phyloP scores from a whole-genome alignment of 1,284 basidiomycete genomes.

The Marasmius sp. region DNA sequence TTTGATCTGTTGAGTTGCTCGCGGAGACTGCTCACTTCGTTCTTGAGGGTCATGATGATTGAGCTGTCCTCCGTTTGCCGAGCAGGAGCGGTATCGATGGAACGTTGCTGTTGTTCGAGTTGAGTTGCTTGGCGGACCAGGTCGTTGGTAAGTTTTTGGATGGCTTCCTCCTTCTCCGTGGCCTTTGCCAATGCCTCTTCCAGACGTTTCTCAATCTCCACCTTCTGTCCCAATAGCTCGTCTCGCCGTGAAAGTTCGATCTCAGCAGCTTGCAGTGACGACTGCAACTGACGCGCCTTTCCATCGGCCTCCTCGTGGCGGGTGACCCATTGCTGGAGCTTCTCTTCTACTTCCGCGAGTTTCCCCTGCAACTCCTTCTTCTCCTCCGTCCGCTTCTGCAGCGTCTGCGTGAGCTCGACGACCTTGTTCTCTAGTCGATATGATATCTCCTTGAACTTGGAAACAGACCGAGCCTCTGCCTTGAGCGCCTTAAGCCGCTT shows the following conservation, averaged over 20 bases:
- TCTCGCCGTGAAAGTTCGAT: constrained; percentile 76
- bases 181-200: constrained; percentile 77
- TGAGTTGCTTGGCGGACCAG: constrained; percentile 72
- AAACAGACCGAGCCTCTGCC: constrained; percentile 93
- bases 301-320: constrained; percentile 90
- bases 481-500: constrained; percentile 83
- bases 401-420: constrained; percentile 95
- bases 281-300: constrained; percentile 74
- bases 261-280: constrained; percentile 72
- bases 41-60: constrained; percentile 86
- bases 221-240: constrained; percentile 76
- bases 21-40: constrained; percentile 87
- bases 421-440: constrained; percentile 99
- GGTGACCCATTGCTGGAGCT: constrained; percentile 82
- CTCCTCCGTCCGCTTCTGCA: constrained; percentile 91
- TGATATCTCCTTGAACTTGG: constrained; percentile 99
- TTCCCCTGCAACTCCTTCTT: constrained; percentile 84
- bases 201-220: constrained; percentile 79
- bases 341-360: constrained; percentile 80
- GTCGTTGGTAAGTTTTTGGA: constrained; percentile 81
- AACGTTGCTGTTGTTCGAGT: constrained; percentile 79
- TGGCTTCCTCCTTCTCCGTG: constrained; percentile 82
- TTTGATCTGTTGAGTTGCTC: constrained; percentile 96
- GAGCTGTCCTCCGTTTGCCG: constrained; percentile 80
- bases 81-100: constrained; percentile 57